Base-by-base conservation (phyloP, 2,329 filamentous ascomycete genomes). In the Penicillium sp. region DNA sequence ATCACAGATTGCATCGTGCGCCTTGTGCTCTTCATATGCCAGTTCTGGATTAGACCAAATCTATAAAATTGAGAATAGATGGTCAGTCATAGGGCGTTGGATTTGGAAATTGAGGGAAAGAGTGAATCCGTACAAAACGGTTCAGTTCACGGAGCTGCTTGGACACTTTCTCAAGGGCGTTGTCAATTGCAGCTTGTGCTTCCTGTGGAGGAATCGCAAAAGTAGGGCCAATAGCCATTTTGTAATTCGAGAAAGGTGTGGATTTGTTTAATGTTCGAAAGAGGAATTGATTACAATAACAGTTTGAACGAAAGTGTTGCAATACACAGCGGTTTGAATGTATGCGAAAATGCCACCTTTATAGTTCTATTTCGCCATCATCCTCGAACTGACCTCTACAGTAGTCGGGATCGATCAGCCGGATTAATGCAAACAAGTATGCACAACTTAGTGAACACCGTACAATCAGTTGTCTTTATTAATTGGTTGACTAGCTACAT, bases 1-100 rank as follows among this genome's bases (percentile, higher is more conserved):
- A 3, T 52, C 22, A 25, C 63, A 65, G 14, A 67, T 49, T 8
- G 55, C 56, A 48, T 68, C 55, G 40, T 69, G 67, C 4, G 65
- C 65, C 14, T 60, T 28, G 22, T 59, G 26, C 33, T 69, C 66
- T 54, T 68, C 19, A 30, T 67, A 68, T 5, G 57, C 65, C n/a
- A 69, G 55, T 37, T 70, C 66, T 2, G 64, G 65, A 33, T 68
- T 58, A 5, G 46, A 37, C 46, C 48, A 52, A 16, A 58, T 58
- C 56, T 58, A 13, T 14, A 10, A 19, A 49, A 4, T 28, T n/a
- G 7, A 19, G 28, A 16, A n/a, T 30, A 14, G 11, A 22, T 52
- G 5, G 33, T 51, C 37, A 51, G 22, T 46, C 45, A 43, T 6
- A 14, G 3, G 26, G 28, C 22, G 19, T 22, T 22, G 19, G 19